These are phyloP conservation scores for Mycena alexandri DNA, from an alignment of 768 basidiomycete genomes.

Conservation along the genomic window DNA sequence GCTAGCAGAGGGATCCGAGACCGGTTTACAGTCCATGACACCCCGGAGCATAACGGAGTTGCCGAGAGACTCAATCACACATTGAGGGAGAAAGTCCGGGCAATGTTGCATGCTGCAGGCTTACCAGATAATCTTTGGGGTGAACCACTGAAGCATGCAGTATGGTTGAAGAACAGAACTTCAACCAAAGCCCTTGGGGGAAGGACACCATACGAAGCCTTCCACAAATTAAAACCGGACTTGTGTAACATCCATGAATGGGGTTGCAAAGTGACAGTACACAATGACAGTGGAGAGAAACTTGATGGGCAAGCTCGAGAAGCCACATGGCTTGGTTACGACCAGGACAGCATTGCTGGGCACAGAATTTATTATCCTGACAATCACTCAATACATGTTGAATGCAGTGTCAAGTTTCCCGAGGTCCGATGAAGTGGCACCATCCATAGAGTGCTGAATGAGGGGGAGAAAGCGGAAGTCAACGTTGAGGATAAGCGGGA, in stretches of 20 bases:
- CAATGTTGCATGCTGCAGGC: constrained; percentile 50
- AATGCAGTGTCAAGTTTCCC: constrained; percentile 43
- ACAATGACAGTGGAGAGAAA: background rate
- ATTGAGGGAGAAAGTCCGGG: constrained; percentile 46
- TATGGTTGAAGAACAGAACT: constrained; percentile 54
- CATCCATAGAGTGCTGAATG: constrained; percentile 35
- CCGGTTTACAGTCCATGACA: constrained; percentile 41
- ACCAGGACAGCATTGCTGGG: too few relatives aligned
- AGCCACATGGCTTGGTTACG: too few relatives aligned
- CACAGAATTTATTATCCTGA: too few relatives aligned
- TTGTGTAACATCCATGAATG: constrained; percentile 46
- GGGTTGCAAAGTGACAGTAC: constrained; percentile 42
- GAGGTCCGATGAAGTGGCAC: constrained; percentile 5
- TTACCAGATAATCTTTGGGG: constrained; percentile 56
- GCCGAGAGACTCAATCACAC: constrained; percentile 54
- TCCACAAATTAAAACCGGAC: constrained; percentile 47
- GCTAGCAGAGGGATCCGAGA: constrained; percentile 35
- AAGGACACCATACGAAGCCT: constrained; percentile 45
- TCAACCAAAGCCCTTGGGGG: constrained; percentile 44
- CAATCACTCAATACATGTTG: too few relatives aligned
- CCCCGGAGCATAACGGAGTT: constrained; percentile 52
- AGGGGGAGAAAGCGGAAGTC: constrained; percentile 32
- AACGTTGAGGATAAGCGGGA: constrained; percentile 9
- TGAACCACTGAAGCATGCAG: constrained; percentile 48
- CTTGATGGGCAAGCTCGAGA: too few relatives aligned